Evolutionary conservation across 345 rosid genomes (phyloP), one percentile per base, ranked within the genome.

Genomic region (Euphorbia peplus): DNA sequence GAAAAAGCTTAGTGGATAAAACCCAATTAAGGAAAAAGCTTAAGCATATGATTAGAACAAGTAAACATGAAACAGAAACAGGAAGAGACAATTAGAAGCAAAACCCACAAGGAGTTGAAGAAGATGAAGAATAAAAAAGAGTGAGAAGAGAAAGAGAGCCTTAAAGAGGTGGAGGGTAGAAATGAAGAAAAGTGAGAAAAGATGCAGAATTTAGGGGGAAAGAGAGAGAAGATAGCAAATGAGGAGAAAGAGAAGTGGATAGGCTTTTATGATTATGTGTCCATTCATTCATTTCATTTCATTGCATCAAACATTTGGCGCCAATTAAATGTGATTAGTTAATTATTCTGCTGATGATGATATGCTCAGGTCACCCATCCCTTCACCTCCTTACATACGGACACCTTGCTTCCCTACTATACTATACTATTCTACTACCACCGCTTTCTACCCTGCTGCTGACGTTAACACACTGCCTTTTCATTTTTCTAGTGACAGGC

Each of bases 321-420:
- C 84, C 80, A 81, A 75, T 76, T 24, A 71, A 74, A 32, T 51
- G n/a, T n/a, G n/a, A n/a, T n/a, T n/a, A n/a, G n/a, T n/a, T n/a
- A n/a, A n/a, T n/a, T n/a, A n/a, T n/a, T n/a, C n/a, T n/a, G n/a
- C n/a, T n/a, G n/a, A n/a, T n/a, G n/a, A n/a, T n/a, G n/a, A n/a
- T n/a, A n/a, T n/a, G n/a, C n/a, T n/a, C n/a, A n/a, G n/a, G n/a
- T n/a, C n/a, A n/a, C n/a, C n/a, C n/a, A n/a, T n/a, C n/a, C n/a
- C n/a, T n/a, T n/a, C 47, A 29, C 19, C 58, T 2, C 18, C 42
- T 30, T n/a, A n/a, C n/a, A n/a, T n/a, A n/a, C n/a, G n/a, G n/a
- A n/a, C n/a, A n/a, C n/a, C n/a, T n/a, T n/a, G n/a, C n/a, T n/a
- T n/a, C n/a, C n/a, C n/a, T n/a, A n/a, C n/a, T n/a, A n/a, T n/a